Conservation (phyloP, 176 grass and related monocot species). For the Pharus latifolius region DNA sequence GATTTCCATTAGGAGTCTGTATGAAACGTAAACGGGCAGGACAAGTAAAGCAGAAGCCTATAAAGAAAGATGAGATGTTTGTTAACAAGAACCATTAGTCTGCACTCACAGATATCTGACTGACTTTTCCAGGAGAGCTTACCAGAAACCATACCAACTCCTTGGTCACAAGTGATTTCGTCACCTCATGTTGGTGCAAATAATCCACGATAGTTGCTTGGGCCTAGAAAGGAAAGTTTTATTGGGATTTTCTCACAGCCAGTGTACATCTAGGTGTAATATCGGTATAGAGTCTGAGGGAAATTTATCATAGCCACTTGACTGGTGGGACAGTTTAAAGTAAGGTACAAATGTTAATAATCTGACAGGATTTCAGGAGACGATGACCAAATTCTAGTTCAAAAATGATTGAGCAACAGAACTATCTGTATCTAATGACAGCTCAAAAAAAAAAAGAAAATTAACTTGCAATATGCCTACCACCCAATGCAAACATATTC, state of each 20-base stretch:
- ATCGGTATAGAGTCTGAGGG: not conserved
- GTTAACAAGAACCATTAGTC: not conserved
- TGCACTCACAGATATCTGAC: not conserved
- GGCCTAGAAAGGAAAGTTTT: constrained; percentile 37
- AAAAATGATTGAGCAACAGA: not conserved
- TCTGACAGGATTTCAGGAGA: not conserved
- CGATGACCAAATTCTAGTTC: not conserved
- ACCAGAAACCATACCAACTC: constrained; percentile 98
- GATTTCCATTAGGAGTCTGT: constrained; percentile 49
- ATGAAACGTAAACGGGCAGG: constrained; percentile 61
- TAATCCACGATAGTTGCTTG: constrained; percentile 76
- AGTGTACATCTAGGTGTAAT: not conserved
- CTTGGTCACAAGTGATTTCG: constrained; percentile 71
- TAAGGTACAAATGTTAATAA: not conserved
- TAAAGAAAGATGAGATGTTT: not conserved
- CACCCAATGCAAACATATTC: too few species aligned
- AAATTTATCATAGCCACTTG: too few species aligned
- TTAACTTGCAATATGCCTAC: too few species aligned
- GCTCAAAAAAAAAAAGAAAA: not conserved
- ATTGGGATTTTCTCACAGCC: not conserved
- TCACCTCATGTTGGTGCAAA: constrained; percentile 67
- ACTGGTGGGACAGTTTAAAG: too few species aligned
- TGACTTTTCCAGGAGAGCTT: constrained; percentile 13
- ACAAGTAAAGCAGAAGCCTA: constrained; percentile 89
- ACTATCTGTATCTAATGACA: not conserved